Base-by-base conservation (phyloP, 2,329 filamentous ascomycete genomes). In the Lithohypha guttulata region DNA sequence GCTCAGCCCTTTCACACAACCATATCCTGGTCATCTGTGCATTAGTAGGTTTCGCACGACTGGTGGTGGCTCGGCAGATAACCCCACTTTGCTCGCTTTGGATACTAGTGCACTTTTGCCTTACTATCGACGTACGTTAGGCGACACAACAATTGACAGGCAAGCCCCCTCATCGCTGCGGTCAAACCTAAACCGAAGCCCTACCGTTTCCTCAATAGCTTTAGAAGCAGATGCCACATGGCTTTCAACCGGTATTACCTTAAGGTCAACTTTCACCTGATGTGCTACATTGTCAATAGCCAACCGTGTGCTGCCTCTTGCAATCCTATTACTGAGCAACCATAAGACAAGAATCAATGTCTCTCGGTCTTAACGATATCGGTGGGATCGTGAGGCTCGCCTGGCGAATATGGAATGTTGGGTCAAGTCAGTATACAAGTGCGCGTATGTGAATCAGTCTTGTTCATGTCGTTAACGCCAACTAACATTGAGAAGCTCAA, bases 291-390 rank as follows among this genome's bases (percentile, higher is more conserved):
- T 7, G 7, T 13, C 14, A 15, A 5, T 32, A 6, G 11, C 29
- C 10, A 15, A 15, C 19, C 6, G 13, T 6, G 15, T 9, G 5
- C 19, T 9, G 4, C 13, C n/a, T 20, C 6, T 8, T 18, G 11
- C 4, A 14, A 22, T 3, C 9, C 13, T 3, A 30, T 7, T 3
- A 38, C n/a, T n/a, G n/a, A n/a, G n/a, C n/a, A n/a, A n/a, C n/a
- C n/a, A n/a, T n/a, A n/a, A n/a, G n/a, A n/a, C n/a, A n/a, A n/a
- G n/a, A n/a, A n/a, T n/a, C n/a, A n/a, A n/a, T 38, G 35, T 18
- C 25, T n/a, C 10, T 38, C n/a, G 14, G 35, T 14, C 23, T 38
- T 4, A 29, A 31, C 25, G 35, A 38, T n/a, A 15, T 38, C 7
- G 21, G 14, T 3, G 15, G 4, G 18, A 7, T 21, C 4, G 23